Evolutionary conservation across 139 green algal genomes (phyloP), one percentile per base, ranked within the genome.

Genomic region (Auxenochlorella protothecoides): DNA sequence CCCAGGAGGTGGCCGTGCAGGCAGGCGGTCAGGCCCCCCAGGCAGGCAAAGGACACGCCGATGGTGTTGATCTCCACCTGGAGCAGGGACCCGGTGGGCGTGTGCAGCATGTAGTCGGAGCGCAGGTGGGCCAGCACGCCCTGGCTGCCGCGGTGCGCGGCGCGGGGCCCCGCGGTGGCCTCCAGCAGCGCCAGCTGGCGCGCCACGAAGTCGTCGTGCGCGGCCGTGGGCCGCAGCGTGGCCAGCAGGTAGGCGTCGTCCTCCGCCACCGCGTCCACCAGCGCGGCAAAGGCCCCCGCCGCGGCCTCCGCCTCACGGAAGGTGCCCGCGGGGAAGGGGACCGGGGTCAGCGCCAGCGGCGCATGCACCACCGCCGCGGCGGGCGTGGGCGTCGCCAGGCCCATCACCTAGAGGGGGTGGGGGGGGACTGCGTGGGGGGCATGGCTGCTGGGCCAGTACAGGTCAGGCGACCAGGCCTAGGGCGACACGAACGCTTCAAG

Each of bases 21-120:
- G 16, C 66, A 72, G 6, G 82, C 80, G 10, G 89, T 85, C 53
- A 90, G 78, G 3, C 85, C 86, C 57, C 70, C 80, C 12, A 97
- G 87, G 78, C 86, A 92, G 16, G 85, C 91, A 78, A 98, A 99
- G 27, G 88, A 96, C 3, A 89, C 93, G 14, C 92, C 89, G 55
- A 99, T 97, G 6, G 93, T 99, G 87, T 99, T 98, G 16, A 99
- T 73, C 86, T 98, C 95, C 69, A 87, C 89, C 85, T 96, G 91
- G 81, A 99, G 76, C 64, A 97, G 84, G 6, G 76, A 80, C 15
- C 80, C 79, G 59, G 85, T 90, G n/a, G 88, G 88, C 15, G 81
- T 76, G 72, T 99, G 91, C 65, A 98, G 82, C 95, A 99, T 98
- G 87, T 99, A 99, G 84, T 98, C 94, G 3, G 86, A 93, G 2